Evolutionary conservation across 352 stramenopile species (phyloP).

Genomic region (Pythium biforme): DNA sequence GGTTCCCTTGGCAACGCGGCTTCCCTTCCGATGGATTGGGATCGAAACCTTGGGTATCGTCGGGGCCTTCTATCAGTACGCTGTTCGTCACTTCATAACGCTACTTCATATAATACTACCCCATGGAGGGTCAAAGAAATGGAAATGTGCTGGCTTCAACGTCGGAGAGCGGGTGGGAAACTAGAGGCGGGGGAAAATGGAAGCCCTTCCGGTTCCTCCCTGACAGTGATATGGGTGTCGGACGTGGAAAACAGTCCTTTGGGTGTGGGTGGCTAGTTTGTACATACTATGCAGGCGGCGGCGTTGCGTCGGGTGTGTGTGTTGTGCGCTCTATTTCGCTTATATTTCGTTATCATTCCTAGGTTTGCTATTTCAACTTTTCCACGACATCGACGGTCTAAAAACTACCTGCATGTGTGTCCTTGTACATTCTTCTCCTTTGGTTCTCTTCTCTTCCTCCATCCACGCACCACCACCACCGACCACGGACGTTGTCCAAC

Average conservation of each 20-base stretch:
- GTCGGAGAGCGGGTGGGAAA: neutral
- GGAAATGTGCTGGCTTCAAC: neutral
- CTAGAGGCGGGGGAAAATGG: neutral
- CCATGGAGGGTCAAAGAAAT: neutral
- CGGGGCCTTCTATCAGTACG: too few species aligned
- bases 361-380: neutral
- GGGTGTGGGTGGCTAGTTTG: neutral
- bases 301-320: neutral
- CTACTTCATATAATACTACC: conserved; percentile 18
- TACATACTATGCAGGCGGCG: too few species aligned
- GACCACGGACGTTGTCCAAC: neutral
- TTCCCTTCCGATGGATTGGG: neutral
- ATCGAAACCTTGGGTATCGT: neutral
- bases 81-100: conserved; percentile 21
- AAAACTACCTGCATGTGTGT: too few species aligned
- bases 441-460: neutral
- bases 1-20: neutral
- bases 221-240: neutral
- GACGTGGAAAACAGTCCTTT: neutral
- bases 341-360: conserved; percentile 1
- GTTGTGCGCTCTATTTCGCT: neutral
- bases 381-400: neutral
- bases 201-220: neutral
- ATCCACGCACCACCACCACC: neutral
- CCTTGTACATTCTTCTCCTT: neutral